Base-by-base conservation (phyloP, 2,329 filamentous ascomycete species). In the Arachnomyces sp. region DNA sequence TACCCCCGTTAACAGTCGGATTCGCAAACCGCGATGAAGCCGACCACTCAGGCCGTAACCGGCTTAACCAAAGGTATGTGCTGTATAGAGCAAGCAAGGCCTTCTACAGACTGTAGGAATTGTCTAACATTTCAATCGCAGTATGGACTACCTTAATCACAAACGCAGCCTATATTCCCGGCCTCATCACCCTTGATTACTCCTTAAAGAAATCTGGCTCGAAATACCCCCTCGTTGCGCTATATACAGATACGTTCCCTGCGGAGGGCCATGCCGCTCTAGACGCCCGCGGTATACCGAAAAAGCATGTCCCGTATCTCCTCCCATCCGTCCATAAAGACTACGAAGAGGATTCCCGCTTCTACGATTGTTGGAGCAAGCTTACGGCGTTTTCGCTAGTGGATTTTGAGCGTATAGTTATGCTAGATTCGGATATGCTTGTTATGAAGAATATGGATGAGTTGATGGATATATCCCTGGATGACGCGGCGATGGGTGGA, bases 331-430 rank as follows among this genome's bases (percentile, higher is more conserved):
- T 71, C 28, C 59, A 68, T 37, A 80, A 79, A 45, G 80, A 84
- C 64, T 93, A 79, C 67, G 74, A 70, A 53, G 76, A 83, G 45
- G 87, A 94, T 61, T 80, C 82, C 36, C 81, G 88, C 51, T 94
- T 94, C 72, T 82, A 86, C 64, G 85, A 93, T 63, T 88, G 82
- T 71, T 94, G 87, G 86, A 84, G 75, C 62, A 94, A 94, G 65
- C 76, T 94, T 18, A 76, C 81, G 12, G 79, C 83, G 4, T 94
- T 93, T 60, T 79, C 76, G 15, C 70, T 94, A 25, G 72, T 72
- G 13, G 79, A 89, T 58, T 94, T 89, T 65, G 72, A 81, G 17
- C 76, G 87, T 31, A 77, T 94, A 28, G 83, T 93, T 28, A 83
- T 87, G 64, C 72, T 94, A 40, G 88, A 94, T 65, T 83, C 81